Base-by-base conservation (phyloP, 768 basidiomycete species). In the Sarcodon sp. region DNA sequence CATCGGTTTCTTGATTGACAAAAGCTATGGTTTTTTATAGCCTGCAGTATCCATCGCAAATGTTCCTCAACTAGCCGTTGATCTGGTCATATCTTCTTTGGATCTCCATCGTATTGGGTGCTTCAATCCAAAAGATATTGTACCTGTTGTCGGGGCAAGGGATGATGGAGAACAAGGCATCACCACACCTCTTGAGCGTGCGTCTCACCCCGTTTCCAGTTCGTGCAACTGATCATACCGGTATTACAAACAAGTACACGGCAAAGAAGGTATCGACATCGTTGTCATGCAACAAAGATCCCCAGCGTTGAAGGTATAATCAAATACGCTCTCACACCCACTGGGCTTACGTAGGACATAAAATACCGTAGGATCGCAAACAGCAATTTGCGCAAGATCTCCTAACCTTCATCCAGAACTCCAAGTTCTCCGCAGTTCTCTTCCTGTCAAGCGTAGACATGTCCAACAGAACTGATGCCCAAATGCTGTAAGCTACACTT, bases 11-110 rank as follows among this genome's bases (percentile, higher is more conserved):
- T 4, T 27, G 21, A 27, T 27, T 2, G 21, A 27, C 21, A 4
- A 27, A 27, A 27, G 21, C 21, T 27, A 2, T 27, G 21, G 21
- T 4, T 27, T 4, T 27, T 4, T 27, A 27, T 27, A 77, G 76
- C 87, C 88, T 33, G 58, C 87, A 39, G 84, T 90, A 9, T 88
- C 87, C 5, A 76, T 77, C 9, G 87, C 83, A 44, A 90, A 90
- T 64, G 73, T 90, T 38, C 70, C 79, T n/a, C 87, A 91, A 57
- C 70, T 91, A 10, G 76, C 86, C 0, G 77, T 67, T 8, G 87
- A 91, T 62, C 64, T 91, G 13, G 64, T 91, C 51, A 79, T 88
- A 52, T 62, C 80, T 4, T 79, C 82, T 1, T 67, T 87, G 43
- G 69, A 68, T 32, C 69, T 91, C 16, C 61, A 66, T 46, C 68